Evolutionary conservation across 352 stramenopile species (phyloP).

Genomic region (Pythium sp.): DNA sequence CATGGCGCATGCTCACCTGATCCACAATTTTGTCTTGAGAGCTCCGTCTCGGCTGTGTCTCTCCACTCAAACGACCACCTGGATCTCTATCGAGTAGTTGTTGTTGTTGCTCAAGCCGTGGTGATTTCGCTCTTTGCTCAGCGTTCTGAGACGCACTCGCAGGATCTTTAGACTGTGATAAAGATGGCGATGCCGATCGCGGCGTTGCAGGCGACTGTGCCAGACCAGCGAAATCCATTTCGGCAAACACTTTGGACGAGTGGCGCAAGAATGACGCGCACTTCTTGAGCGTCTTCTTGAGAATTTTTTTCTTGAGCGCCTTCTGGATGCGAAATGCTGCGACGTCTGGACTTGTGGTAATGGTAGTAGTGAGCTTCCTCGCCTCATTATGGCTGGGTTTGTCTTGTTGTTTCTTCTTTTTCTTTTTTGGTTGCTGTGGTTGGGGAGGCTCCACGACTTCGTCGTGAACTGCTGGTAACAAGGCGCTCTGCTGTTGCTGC

Average conservation of each 20-base stretch:
- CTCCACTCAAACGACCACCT: not conserved
- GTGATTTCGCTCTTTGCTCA: not conserved
- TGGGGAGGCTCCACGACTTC: not conserved
- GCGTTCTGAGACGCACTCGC: not conserved
- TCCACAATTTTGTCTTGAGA: not conserved
- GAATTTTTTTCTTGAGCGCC: slow-evolving; percentile 17
- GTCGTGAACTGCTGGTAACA: not conserved
- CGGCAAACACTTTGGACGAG: slow-evolving; percentile 18
- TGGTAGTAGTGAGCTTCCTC: not conserved
- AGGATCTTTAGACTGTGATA: not conserved
- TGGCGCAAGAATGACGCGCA: slow-evolving; percentile 17
- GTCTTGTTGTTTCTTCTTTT: not conserved
- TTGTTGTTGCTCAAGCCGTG: not conserved
- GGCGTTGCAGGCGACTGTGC: not conserved
- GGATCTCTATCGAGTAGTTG: not conserved
- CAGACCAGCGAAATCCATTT: not conserved
- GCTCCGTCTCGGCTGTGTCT: not conserved
- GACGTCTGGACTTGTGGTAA: not conserved
- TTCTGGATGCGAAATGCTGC: slow-evolving; percentile 16
- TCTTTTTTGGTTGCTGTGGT: not conserved
- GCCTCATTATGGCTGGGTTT: not conserved
- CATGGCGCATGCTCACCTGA: not conserved
- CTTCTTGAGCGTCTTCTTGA: slow-evolving; percentile 18
- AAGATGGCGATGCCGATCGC: not conserved
- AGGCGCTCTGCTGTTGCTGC: not conserved